phyloP scores from a whole-genome alignment of 164 flowering plant genomes.

The Malania oleifera region DNA sequence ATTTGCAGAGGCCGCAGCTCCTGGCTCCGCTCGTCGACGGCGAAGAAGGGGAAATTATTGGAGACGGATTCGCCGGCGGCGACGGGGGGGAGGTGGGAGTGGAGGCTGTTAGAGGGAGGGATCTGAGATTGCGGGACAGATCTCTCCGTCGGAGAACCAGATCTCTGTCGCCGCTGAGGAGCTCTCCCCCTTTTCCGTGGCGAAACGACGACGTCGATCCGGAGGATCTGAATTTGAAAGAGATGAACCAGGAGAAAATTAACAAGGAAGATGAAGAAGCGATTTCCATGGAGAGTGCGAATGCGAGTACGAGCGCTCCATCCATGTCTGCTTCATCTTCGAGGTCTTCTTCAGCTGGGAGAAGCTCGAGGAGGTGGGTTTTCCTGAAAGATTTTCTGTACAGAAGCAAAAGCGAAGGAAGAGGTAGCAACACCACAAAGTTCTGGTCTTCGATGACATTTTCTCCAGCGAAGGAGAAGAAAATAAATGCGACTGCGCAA shows the following conservation, averaged over 20 bases:
- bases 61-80: neutral
- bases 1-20: conserved; percentile 46
- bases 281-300: neutral
- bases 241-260: neutral
- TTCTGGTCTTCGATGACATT: conserved; percentile 48
- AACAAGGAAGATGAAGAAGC: neutral
- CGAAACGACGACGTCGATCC: neutral
- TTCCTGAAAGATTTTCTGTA: conserved; percentile 56
- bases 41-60: conserved; percentile 22
- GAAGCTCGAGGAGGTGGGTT: conserved; percentile 59
- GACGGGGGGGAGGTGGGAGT: conserved; percentile 7
- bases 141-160: conserved; percentile 54
- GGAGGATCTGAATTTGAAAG: neutral
- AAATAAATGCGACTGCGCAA: no score
- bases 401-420: conserved; percentile 66
- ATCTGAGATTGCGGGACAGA: conserved; percentile 32
- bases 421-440: conserved; percentile 28
- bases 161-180: conserved; percentile 54
- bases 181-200: conserved; percentile 21
- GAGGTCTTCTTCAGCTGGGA: conserved; percentile 47
- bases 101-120: conserved; percentile 36
- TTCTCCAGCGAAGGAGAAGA: conserved; percentile 34
- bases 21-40: conserved; percentile 47
- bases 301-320: conserved; percentile 17
- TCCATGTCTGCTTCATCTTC: conserved; percentile 41